phyloP scores from a whole-genome alignment of 192 early-diverging fungal species.

The Rhizophlyctis rosea region DNA sequence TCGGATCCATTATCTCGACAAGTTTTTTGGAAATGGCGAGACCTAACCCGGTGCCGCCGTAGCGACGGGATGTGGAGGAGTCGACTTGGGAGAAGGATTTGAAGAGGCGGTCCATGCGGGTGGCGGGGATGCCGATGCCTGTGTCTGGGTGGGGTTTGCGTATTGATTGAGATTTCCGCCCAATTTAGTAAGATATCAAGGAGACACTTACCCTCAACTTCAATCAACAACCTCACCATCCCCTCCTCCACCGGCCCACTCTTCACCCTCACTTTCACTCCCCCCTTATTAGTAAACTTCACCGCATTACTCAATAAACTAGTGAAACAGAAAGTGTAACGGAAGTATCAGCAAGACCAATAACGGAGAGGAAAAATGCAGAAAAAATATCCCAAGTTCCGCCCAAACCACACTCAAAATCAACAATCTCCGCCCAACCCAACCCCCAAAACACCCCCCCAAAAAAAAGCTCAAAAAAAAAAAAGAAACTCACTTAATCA shows the following conservation, averaged over 20 bases:
- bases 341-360: too few species aligned
- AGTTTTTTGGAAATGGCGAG: constrained; percentile 63
- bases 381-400: too few species aligned
- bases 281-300: not conserved
- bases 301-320: not conserved
- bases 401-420: not conserved
- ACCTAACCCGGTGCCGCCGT: constrained; percentile 52
- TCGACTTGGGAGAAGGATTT: constrained; percentile 55
- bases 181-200: not conserved
- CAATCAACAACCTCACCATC: not conserved
- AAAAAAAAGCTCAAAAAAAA: constrained; percentile 50
- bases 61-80: not conserved
- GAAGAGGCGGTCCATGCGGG: constrained; percentile 54
- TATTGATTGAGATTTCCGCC: not conserved
- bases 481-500: constrained; percentile 50
- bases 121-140: constrained; percentile 61
- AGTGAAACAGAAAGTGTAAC: too few species aligned
- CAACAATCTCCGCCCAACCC: not conserved
- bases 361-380: too few species aligned
- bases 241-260: not conserved
- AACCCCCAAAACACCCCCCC: not conserved
- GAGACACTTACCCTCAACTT: not conserved
- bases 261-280: not conserved
- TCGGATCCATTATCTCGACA: constrained; percentile 64
- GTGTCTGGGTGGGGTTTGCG: constrained; percentile 35